phyloP scores from a whole-genome alignment of 768 basidiomycete species.

The Rhodotorula paludigena region DNA sequence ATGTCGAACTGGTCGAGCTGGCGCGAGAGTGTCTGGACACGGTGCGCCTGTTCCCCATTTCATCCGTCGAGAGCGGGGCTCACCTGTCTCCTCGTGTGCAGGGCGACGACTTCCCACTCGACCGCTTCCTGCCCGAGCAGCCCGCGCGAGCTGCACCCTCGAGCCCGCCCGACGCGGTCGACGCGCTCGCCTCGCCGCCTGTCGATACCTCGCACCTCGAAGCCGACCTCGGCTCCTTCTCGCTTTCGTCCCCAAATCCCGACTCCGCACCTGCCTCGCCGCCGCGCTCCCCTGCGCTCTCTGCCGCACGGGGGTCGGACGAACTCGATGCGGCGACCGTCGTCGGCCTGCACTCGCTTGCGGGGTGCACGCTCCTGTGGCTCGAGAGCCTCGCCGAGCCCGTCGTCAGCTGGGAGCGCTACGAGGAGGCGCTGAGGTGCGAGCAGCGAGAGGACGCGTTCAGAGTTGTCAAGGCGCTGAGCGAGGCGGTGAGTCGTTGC shows the following conservation, averaged over 20 bases:
- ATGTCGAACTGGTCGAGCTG: background rate
- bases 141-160: background rate
- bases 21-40: constrained; percentile 24
- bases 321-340: too few species aligned
- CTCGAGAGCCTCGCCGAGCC: constrained; percentile 26
- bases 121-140: background rate
- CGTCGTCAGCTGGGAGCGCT: constrained; percentile 10
- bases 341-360: constrained; percentile 18
- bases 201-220: too few species aligned
- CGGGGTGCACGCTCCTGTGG: background rate
- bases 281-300: background rate
- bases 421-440: constrained; percentile 4
- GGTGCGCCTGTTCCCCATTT: background rate
- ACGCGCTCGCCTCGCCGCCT: constrained; percentile 14
- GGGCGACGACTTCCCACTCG: constrained; percentile 10
- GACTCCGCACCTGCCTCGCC: background rate
- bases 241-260: background rate
- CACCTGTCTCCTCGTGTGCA: background rate
- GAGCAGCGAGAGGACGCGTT: constrained; percentile 27
- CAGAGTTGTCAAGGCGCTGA: constrained; percentile 13
- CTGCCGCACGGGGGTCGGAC: background rate
- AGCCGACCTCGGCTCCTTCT: constrained; percentile 28
- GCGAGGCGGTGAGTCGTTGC: constrained; percentile 13
- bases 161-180: constrained; percentile 21
- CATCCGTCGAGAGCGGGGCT: too few species aligned